Percentiles rank a stretch among this genome's conserved stretches.
Evolutionary conservation across 1,284 basidiomycete species (phyloP).

Genomic region (Kwoniella shivajii): DNA sequence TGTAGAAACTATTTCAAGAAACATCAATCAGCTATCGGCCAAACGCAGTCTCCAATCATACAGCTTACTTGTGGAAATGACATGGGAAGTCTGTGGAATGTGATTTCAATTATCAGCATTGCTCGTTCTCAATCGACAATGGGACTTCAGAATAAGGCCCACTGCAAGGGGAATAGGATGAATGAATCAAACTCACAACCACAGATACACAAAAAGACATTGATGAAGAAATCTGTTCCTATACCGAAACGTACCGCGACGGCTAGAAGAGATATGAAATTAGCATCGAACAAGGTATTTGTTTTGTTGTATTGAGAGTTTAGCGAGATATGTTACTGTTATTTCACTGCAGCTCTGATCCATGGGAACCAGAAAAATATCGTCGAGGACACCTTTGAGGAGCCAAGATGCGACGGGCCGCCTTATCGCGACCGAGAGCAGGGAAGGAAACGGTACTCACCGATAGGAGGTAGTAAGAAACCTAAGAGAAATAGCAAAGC

Average conservation of each 20-base stretch:
- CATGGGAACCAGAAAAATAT: no score
- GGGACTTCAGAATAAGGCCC: no score
- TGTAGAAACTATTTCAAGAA: constrained; percentile 75
- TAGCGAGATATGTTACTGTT: no score
- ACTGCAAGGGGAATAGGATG: no score
- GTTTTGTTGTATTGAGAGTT: no score
- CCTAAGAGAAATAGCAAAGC: constrained; percentile 80
- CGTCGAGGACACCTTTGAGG: no score
- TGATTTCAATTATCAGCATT: not conserved
- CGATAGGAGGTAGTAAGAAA: constrained; percentile 80
- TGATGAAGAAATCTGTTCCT: constrained; percentile 89
- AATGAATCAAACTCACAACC: constrained; percentile 67
- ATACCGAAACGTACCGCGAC: constrained; percentile 94
- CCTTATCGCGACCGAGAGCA: no score
- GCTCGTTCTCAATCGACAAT: not conserved
- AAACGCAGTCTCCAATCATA: not conserved
- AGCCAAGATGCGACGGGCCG: no score
- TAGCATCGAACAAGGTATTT: not conserved
- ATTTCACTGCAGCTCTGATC: not conserved
- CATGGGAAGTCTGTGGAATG: constrained; percentile 50
- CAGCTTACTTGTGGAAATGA: constrained; percentile 54
- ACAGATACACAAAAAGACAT: constrained; percentile 81
- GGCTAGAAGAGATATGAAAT: constrained; percentile 61
- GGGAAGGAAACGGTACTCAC: constrained; percentile 59
- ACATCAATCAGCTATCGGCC: not conserved